These are phyloP conservation scores for Hypoxylon sp. DNA, from an alignment of 2,329 filamentous ascomycete species.

Conservation along the genomic window DNA sequence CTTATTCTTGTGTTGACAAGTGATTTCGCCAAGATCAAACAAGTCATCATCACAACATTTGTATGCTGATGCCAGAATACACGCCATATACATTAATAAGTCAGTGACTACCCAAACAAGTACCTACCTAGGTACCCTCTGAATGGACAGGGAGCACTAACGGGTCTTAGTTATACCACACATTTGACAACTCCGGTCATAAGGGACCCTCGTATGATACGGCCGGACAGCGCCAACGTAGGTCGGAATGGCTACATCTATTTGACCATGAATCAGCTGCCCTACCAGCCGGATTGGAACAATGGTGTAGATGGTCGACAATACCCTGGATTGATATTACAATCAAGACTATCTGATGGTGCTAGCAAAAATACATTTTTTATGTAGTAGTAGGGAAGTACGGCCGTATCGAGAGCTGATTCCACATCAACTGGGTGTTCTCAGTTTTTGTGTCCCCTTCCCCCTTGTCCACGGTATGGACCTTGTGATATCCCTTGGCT, in stretches of 20 bases:
- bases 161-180: conserved; percentile 46
- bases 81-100: conserved; percentile 60
- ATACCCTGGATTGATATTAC: conserved; percentile 59
- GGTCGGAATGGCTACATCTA: conserved; percentile 60
- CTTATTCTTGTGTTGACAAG: too few relatives aligned
- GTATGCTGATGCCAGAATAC: conserved; percentile 59
- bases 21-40: neutral
- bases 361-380: conserved; percentile 53
- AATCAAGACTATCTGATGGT: conserved; percentile 55
- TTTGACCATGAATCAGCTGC: conserved; percentile 62
- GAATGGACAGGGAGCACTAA: neutral
- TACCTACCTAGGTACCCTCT: conserved; percentile 14
- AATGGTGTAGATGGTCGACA: conserved; percentile 56
- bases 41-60: conserved; percentile 48
- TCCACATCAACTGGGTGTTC: too few relatives aligned
- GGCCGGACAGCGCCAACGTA: conserved; percentile 57
- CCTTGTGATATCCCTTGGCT: conserved; percentile 58
- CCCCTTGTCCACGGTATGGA: conserved; percentile 57
- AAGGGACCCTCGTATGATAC: conserved; percentile 57
- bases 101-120: too few relatives aligned
- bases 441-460: conserved; percentile 26
- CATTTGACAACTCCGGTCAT: conserved; percentile 54
- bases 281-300: conserved; percentile 61
- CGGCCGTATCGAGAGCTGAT: neutral
- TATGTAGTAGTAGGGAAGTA: conserved; percentile 17